Conservation (phyloP, 331 rosid genomes). For the Rhamnella rubrinervis region DNA sequence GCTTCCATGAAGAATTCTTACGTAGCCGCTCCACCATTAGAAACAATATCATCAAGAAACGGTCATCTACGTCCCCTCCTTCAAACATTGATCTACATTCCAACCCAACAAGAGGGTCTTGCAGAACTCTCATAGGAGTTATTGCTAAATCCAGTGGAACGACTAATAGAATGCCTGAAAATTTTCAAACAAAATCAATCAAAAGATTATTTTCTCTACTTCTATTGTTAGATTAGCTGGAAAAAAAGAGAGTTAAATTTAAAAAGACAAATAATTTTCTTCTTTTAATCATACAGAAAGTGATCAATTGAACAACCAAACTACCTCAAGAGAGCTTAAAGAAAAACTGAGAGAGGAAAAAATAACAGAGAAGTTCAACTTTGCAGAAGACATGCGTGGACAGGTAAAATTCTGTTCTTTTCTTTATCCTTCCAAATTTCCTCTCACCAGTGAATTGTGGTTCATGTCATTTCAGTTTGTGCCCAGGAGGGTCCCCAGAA, state of each 20-base stretch:
- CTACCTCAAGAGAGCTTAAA: neutral
- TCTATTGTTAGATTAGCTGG: neutral
- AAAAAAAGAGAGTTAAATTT: neutral
- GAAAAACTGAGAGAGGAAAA: too few species aligned
- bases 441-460: too few species aligned
- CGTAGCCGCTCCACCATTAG: conserved; percentile 85
- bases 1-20: conserved; percentile 85
- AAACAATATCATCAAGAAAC: conserved; percentile 74
- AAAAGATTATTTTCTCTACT: conserved; percentile 14
- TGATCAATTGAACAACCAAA: neutral
- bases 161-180: conserved; percentile 69
- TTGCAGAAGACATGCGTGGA: too few species aligned
- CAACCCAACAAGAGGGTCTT: conserved; percentile 83
- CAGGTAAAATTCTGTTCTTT: too few species aligned
- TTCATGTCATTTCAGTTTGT: too few species aligned
- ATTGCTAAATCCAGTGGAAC: conserved; percentile 88
- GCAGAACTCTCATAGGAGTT: conserved; percentile 97
- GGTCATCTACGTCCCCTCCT: conserved; percentile 95
- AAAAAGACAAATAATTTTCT: neutral
- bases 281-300: too few species aligned
- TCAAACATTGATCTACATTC: conserved; percentile 87
- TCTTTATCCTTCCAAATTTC: too few species aligned
- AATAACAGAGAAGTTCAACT: too few species aligned
- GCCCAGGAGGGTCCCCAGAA: too few species aligned
- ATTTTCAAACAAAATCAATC: conserved; percentile 12